Base-by-base conservation (phyloP, 2,329 filamentous ascomycete species). In the Eutypa lata region DNA sequence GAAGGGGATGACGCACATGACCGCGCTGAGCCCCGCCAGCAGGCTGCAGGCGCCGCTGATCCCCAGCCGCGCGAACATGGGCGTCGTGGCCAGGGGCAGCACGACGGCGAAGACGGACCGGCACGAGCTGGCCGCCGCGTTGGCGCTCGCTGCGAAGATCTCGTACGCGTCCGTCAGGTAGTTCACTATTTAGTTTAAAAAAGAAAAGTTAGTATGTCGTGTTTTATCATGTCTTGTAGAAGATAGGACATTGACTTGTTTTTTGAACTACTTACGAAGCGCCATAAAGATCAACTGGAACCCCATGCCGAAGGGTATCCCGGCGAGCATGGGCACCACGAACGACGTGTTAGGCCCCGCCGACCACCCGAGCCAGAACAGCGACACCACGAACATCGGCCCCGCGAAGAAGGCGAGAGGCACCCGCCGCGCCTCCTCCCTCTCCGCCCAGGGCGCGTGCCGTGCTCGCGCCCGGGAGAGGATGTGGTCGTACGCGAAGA, bases 351-450 rank as follows among this genome's bases (percentile, higher is more conserved):
- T 68, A 0, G 68, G 52, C 5, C 70, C 71, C 2, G 83, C 74
- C 1, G 80, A 77, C 79, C 80, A 88, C 19, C 82, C 85, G 16
- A 88, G 76, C 81, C 81, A 84, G 66, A 85, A 83, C 51, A 84
- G 69, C 7, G 78, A 76, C 31, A 79, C 51, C 19, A 75, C 77
- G 60, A 81, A 83, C 42, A 88, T 72, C 0, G 88, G 87, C 0
- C 88, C 87, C 1, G 87, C 88, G 18, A 90, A 61, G 63, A 83
- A 88, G 4, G 87, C 88, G 2, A 92, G 74, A 0, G 89, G 89
- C 0, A 93, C 76, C 1, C 42, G 42, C 1, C 42, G 42, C 22
- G 42, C 42, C 16, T 45, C 42, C 42, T 45, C 42, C 14, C 42
- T 24, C 22, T 45, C n/a, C 6, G 42, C 22, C 42, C 42, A 45